Evolutionary conservation across 2,329 filamentous ascomycete species (phyloP), one percentile per base, ranked within the genome.

Genomic region (Phyllosticta ampelicida): DNA sequence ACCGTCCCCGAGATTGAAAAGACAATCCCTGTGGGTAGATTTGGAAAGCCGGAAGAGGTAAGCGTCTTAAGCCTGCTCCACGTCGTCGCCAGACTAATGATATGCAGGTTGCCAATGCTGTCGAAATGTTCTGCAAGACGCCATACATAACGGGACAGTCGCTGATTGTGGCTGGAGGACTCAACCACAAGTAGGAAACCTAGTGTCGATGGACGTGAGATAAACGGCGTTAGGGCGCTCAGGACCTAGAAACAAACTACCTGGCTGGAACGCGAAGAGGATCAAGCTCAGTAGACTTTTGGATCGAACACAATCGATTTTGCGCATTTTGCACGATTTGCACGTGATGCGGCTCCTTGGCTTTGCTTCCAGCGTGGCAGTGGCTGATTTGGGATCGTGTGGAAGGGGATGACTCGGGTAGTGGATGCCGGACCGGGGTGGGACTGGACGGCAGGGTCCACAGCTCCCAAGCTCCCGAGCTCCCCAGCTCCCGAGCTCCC

Each of bases 121-220:
- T 67, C 9, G 52, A 55, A 11, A 67, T 66, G 65, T 66, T 65
- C 51, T 65, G 61, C 54, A 61, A 60, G 26, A 67, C 65, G 5
- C 64, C 64, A 9, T 67, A 66, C 51, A 63, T 62, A 52, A 67
- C 65, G 9, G 65, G 65, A 0, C 65, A 67, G 50, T 66, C 64
- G 54, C 51, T 67, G 9, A 19, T 67, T 1, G 52, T 67, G 30
- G 63, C 65, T 18, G 66, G 65, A 30, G 65, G 66, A n/a, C 51
- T 67, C 28, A 66, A 65, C 52, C 63, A 68, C 53, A 65, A 66
- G 48, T 67, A 57, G 60, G 11, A n/a, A 44, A 6, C 4, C 16
- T 16, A n/a, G 36, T 6, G 36, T n/a, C n/a, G 13, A 16, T 18
- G 36, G 16, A n/a, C 3, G 36, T 18, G 36, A 16, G 13, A 44